phyloP scores from a whole-genome alignment of 345 rosid genomes.

The Combretum micranthum region DNA sequence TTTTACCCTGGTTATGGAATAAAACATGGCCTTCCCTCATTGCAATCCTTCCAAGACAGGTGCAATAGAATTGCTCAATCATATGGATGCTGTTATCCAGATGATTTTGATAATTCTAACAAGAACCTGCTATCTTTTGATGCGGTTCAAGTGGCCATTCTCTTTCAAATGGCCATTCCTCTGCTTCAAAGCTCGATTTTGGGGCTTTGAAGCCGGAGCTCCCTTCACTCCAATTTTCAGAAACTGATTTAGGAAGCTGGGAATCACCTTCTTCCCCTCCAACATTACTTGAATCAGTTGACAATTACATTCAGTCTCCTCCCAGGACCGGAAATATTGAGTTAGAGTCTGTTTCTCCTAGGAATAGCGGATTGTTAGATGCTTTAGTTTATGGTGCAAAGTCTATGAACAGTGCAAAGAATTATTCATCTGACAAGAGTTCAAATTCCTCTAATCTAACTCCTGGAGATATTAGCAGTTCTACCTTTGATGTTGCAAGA shows the following conservation, averaged over 20 bases:
- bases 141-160: slow-evolving; percentile 63
- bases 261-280: slow-evolving; percentile 51
- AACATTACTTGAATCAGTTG: slow-evolving; percentile 62
- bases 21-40: slow-evolving; percentile 41
- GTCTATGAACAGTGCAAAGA: slow-evolving; percentile 54
- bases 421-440: slow-evolving; percentile 58
- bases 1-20: slow-evolving; percentile 33
- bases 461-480: slow-evolving; percentile 46
- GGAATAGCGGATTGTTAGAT: slow-evolving; percentile 87
- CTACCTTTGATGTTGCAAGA: slow-evolving; percentile 38
- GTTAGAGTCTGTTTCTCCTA: slow-evolving; percentile 50
- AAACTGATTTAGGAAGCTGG: slow-evolving; percentile 73
- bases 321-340: slow-evolving; percentile 43
- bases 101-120: slow-evolving; percentile 43
- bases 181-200: slow-evolving; percentile 70
- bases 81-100: slow-evolving; percentile 40
- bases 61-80: slow-evolving; percentile 35
- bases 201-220: slow-evolving; percentile 99
- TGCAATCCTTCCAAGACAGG: slow-evolving; percentile 39
- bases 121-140: slow-evolving; percentile 40
- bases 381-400: slow-evolving; percentile 81
- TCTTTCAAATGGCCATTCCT: slow-evolving; percentile 75
- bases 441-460: slow-evolving; percentile 50
- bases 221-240: slow-evolving; percentile 99
- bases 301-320: slow-evolving; percentile 81